Conservation (phyloP, 2,329 filamentous ascomycete species). For the Bipolaris oryzae region DNA sequence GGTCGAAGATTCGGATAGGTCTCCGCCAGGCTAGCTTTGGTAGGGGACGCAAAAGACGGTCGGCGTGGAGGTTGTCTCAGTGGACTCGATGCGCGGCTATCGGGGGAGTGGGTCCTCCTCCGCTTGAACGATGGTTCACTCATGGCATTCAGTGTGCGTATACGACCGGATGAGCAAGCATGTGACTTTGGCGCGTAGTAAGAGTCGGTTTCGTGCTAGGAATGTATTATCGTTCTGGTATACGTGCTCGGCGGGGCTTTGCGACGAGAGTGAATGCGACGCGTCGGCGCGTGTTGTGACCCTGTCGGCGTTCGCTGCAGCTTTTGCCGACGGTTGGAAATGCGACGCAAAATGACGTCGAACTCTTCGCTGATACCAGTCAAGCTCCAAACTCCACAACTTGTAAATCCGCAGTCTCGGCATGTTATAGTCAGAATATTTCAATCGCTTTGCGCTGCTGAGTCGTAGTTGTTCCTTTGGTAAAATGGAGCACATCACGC, state of each 20-base stretch:
- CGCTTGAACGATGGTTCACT: slow-evolving; percentile 44
- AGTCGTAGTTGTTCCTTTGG: not conserved
- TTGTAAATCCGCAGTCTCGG: not conserved
- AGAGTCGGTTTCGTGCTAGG: not conserved
- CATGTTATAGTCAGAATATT: slow-evolving; percentile 8
- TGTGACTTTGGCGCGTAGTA: not conserved
- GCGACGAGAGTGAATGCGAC: slow-evolving; percentile 25
- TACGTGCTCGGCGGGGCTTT: slow-evolving; percentile 9
- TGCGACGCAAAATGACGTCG: slow-evolving; percentile 44
- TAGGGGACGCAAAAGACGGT: slow-evolving; percentile 49
- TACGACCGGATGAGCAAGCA: not conserved
- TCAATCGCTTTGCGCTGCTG: not conserved
- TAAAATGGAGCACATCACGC: slow-evolving; percentile 25
- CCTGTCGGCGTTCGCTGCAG: slow-evolving; percentile 28
- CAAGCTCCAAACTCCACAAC: slow-evolving; percentile 13
- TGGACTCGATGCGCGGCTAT: slow-evolving; percentile 31
- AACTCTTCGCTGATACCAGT: slow-evolving; percentile 13
- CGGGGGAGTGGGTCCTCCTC: slow-evolving; percentile 41
- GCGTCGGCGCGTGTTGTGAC: slow-evolving; percentile 38
- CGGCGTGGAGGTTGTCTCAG: slow-evolving; percentile 42
- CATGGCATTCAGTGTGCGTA: slow-evolving; percentile 25
- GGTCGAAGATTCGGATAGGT: slow-evolving; percentile 45
- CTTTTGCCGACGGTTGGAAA: slow-evolving; percentile 36
- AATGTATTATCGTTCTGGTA: not conserved
- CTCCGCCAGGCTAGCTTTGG: slow-evolving; percentile 49